Conservation (phyloP, 2,329 filamentous ascomycete species). For the Pyricularia grisea region DNA sequence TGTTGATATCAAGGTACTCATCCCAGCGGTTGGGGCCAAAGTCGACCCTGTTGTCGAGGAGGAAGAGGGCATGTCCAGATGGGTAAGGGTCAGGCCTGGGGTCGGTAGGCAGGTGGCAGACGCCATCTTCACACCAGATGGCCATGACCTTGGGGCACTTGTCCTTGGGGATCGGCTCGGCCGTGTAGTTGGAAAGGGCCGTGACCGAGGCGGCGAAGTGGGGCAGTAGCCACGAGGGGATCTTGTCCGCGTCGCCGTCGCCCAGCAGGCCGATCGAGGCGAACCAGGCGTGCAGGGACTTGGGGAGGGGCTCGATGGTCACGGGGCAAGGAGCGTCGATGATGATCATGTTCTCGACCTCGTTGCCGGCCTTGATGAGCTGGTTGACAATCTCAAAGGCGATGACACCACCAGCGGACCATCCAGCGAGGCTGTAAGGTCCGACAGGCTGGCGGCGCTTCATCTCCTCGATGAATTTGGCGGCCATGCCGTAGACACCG, state of each 20-base stretch:
- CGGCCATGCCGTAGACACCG: conserved; percentile 55
- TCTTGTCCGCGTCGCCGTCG: conserved; percentile 46
- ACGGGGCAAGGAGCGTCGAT: conserved; percentile 59
- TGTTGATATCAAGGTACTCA: conserved; percentile 50
- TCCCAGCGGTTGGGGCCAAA: conserved; percentile 64
- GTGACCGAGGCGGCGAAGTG: conserved; percentile 63
- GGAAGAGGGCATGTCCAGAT: conserved; percentile 54
- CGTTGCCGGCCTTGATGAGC: conserved; percentile 45
- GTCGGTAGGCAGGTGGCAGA: conserved; percentile 57
- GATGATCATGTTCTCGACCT: conserved; percentile 50
- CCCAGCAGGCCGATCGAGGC: conserved; percentile 63
- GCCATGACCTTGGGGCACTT: conserved; percentile 52
- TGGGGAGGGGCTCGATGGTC: conserved; percentile 58
- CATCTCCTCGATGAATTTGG: conserved; percentile 60
- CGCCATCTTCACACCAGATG: conserved; percentile 66
- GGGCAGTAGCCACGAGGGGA: conserved; percentile 63
- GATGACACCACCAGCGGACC: conserved; percentile 69
- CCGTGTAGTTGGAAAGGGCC: conserved; percentile 60
- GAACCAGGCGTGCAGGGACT: conserved; percentile 59
- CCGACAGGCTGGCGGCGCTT: conserved; percentile 60
- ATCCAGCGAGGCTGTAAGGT: conserved; percentile 60
- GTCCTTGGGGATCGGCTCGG: conserved; percentile 49
- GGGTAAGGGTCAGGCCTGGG: conserved; percentile 53
- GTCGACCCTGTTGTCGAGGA: conserved; percentile 64
- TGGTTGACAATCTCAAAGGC: conserved; percentile 58